phyloP scores from a whole-genome alignment of 2,329 filamentous ascomycete genomes.

The Talaromyces sp. region DNA sequence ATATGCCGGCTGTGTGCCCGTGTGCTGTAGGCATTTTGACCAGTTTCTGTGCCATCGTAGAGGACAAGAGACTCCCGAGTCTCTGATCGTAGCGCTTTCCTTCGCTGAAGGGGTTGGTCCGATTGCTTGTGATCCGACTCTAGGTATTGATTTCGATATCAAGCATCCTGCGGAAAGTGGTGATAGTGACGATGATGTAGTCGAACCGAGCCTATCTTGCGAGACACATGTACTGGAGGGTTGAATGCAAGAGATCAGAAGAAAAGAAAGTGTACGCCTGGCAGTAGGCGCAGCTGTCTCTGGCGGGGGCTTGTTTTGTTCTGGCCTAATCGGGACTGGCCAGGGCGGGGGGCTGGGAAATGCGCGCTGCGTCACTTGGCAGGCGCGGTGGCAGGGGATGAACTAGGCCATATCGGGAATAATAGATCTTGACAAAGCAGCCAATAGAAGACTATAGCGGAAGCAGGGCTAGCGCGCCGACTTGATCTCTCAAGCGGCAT shows the following conservation, averaged over 20 bases:
- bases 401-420: not conserved
- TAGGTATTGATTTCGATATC: not conserved
- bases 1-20: conserved; percentile 86
- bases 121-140: not conserved
- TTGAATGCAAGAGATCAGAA: not conserved
- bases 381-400: not conserved
- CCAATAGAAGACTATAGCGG: not conserved
- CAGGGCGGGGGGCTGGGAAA: conserved; percentile 19
- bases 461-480: not conserved
- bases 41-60: conserved; percentile 38
- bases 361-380: conserved; percentile 11
- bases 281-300: conserved; percentile 3
- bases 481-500: not conserved
- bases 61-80: not conserved
- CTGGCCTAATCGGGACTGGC: conserved; percentile 18
- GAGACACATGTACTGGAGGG: not conserved
- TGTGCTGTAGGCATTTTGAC: conserved; percentile 53
- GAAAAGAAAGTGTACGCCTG: not conserved
- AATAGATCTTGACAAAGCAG: not conserved
- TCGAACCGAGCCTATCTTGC: not conserved
- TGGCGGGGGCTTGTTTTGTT: conserved; percentile 19
- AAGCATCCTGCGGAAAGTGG: conserved; percentile 8
- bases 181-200: not conserved
- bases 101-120: not conserved
- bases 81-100: not conserved